Conservation (phyloP, 2,329 filamentous ascomycete species). For the Xylariaceae sp. region DNA sequence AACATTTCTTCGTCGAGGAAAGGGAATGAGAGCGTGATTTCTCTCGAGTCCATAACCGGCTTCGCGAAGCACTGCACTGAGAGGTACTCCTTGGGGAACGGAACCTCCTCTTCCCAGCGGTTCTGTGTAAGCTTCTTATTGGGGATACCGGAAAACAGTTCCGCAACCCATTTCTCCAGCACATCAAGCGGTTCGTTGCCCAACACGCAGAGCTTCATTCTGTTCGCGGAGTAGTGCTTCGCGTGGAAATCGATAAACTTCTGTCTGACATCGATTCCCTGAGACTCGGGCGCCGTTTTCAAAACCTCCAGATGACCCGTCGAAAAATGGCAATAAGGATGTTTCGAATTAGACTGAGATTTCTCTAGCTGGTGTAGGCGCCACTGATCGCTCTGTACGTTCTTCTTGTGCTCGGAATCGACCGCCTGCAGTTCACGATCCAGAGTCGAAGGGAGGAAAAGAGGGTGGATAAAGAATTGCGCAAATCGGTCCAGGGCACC, state of each 20-base stretch:
- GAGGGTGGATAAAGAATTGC: conserved; percentile 85
- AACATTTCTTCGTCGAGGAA: conserved; percentile 78
- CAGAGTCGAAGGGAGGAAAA: conserved; percentile 78
- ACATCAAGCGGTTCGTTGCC: conserved; percentile 78
- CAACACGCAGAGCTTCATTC: conserved; percentile 85
- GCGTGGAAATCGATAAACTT: conserved; percentile 92
- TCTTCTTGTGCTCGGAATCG: conserved; percentile 97
- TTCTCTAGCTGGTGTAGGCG: conserved; percentile 83
- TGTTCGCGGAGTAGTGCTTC: conserved; percentile 85
- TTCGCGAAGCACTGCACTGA: conserved; percentile 76
- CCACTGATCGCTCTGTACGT: conserved; percentile 86
- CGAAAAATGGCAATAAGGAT: conserved; percentile 87
- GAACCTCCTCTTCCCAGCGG: conserved; percentile 48
- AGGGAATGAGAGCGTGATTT: conserved; percentile 74
- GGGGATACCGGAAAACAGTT: conserved; percentile 73
- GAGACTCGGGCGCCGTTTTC: conserved; percentile 72
- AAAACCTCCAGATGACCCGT: conserved; percentile 84
- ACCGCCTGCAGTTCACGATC: conserved; percentile 85
- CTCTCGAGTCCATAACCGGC: conserved; percentile 82
- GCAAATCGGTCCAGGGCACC: conserved; percentile 87
- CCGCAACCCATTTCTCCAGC: conserved; percentile 75
- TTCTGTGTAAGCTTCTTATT: conserved; percentile 72
- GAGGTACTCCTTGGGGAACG: conserved; percentile 46
- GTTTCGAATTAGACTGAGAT: conserved; percentile 76
- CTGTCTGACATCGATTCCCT: conserved; percentile 77